Conservation (phyloP, 139 green algal genomes). For the Coccomyxa sp. region DNA sequence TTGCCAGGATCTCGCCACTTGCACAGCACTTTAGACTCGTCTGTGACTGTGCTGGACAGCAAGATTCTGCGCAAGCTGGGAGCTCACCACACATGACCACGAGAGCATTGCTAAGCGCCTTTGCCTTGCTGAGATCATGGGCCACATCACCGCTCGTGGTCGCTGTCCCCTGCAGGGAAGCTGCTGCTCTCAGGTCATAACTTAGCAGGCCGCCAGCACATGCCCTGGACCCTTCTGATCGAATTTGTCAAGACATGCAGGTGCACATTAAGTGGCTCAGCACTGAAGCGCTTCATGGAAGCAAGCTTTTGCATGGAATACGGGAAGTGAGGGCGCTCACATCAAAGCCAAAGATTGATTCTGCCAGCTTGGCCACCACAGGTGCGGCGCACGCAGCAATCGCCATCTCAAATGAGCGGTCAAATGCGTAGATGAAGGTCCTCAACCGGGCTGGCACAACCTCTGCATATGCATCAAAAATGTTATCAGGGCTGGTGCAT, state of each 20-base stretch:
- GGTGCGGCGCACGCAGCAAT: constrained; percentile 44
- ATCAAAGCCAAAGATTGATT: constrained; percentile 48
- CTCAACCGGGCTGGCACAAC: constrained; percentile 63
- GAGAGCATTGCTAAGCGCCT: constrained; percentile 32
- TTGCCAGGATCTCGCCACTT: no score
- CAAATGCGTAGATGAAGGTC: constrained; percentile 79
- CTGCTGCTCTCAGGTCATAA: background rate
- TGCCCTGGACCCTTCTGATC: background rate
- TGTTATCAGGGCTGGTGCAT: no score
- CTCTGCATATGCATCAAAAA: constrained; percentile 42
- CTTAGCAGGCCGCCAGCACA: background rate
- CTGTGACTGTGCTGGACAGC: no score
- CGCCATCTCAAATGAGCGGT: constrained; percentile 37
- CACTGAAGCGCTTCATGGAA: background rate
- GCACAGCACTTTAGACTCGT: no score
- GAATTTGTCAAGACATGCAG: background rate
- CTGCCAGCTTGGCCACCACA: constrained; percentile 51
- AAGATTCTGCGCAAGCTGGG: no score
- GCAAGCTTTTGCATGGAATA: background rate
- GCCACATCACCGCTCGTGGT: background rate
- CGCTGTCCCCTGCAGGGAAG: background rate
- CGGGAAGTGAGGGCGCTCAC: constrained; percentile 1
- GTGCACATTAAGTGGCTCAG: background rate
- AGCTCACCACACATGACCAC: no score
- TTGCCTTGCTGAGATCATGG: constrained; percentile 27